Percentiles rank a stretch among this genome's conserved stretches.
These are phyloP conservation scores for Ustilago bromivora DNA, from an alignment of 1,284 basidiomycete species.

Conservation along the genomic window DNA sequence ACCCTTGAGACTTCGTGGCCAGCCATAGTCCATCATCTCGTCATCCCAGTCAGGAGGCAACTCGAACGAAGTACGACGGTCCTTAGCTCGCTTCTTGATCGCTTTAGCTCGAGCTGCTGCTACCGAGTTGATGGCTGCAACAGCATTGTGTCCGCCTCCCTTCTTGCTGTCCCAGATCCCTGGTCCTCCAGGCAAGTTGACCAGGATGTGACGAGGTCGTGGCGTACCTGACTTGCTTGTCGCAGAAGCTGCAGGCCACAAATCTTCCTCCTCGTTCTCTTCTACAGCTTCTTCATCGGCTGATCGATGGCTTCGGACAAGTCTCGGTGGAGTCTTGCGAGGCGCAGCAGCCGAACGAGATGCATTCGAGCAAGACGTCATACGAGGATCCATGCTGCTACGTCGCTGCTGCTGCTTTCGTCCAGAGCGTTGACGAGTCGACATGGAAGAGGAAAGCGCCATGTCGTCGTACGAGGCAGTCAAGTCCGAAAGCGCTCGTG, in stretches of 20 bases:
- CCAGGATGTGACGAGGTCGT: conserved; percentile 49
- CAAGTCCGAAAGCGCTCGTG: conserved; percentile 36
- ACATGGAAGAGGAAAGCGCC: conserved; percentile 19
- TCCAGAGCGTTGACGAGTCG: conserved; percentile 10
- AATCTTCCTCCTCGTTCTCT: conserved; percentile 29
- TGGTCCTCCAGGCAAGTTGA: conserved; percentile 51
- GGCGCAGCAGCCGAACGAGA: conserved; percentile 27
- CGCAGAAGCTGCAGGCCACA: conserved; percentile 48
- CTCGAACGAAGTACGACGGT: conserved; percentile 31
- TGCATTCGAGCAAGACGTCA: conserved; percentile 6
- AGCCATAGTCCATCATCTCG: conserved; percentile 50
- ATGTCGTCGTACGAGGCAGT: conserved; percentile 46
- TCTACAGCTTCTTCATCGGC: conserved; percentile 26
- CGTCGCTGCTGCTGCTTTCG: conserved; percentile 11
- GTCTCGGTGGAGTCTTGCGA: conserved; percentile 37
- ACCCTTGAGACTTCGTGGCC: conserved; percentile 53
- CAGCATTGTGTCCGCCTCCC: conserved; percentile 48
- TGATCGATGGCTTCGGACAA: conserved; percentile 23
- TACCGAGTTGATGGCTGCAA: conserved; percentile 48
- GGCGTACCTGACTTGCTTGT: conserved; percentile 48
- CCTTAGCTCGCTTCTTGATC: conserved; percentile 46
- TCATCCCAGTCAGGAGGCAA: conserved; percentile 42
- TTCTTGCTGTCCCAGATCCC: conserved; percentile 55
- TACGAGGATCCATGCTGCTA: conserved; percentile 27
- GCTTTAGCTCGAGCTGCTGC: conserved; percentile 48